phyloP scores from a whole-genome alignment of 2,329 filamentous ascomycete species.

The Aspergillus aculeatus region DNA sequence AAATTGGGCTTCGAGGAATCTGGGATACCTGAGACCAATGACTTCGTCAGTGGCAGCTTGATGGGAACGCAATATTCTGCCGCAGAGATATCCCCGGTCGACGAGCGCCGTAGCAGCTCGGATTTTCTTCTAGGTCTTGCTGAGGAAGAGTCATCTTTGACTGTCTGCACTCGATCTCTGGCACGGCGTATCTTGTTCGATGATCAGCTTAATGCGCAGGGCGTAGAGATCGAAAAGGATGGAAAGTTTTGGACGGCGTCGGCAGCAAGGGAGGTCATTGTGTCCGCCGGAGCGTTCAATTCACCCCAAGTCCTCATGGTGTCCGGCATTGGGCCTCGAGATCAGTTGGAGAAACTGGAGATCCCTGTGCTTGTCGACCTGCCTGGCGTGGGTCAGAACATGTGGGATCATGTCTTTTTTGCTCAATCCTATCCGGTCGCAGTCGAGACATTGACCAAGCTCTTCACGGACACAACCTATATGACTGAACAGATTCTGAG shows the following conservation, averaged over 20 bases:
- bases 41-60: neutral
- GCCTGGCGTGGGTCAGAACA: conserved; percentile 39
- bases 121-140: conserved; percentile 7
- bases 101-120: conserved; percentile 15
- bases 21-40: neutral
- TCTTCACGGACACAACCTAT: conserved; percentile 17
- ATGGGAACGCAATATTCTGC: neutral
- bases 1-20: neutral
- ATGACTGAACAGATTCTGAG: conserved; percentile 12
- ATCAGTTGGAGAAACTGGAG: conserved; percentile 22
- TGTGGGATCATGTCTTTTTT: conserved; percentile 37
- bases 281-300: conserved; percentile 55
- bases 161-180: conserved; percentile 11
- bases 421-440: conserved; percentile 28
- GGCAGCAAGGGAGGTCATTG: conserved; percentile 50
- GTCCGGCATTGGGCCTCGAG: conserved; percentile 49
- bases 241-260: neutral
- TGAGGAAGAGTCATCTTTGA: conserved; percentile 12
- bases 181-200: conserved; percentile 15
- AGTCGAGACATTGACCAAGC: conserved; percentile 24
- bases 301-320: conserved; percentile 47
- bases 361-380: conserved; percentile 30
- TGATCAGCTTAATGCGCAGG: neutral
- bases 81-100: neutral
- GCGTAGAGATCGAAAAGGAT: conserved; percentile 5